Percentiles rank a stretch among this genome's conserved stretches.
These are phyloP conservation scores for Mycena floridula DNA, from an alignment of 768 basidiomycete species.

Conservation along the genomic window DNA sequence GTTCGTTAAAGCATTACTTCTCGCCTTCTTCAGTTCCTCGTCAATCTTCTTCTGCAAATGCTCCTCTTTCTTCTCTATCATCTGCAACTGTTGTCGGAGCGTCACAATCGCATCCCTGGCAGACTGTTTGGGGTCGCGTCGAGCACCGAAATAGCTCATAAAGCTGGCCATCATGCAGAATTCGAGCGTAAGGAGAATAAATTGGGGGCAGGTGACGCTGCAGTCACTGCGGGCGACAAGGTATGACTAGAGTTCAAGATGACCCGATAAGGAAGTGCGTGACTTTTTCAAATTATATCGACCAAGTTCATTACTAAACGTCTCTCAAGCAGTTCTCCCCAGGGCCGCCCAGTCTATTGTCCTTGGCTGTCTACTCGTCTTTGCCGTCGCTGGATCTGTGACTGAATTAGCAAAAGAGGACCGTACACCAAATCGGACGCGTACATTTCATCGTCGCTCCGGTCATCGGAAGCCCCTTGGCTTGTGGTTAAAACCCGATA, in stretches of 20 bases:
- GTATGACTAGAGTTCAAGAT: conserved; percentile 16
- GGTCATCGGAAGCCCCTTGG: conserved; percentile 70
- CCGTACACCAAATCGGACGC: conserved; percentile 4
- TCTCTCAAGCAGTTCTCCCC: background rate
- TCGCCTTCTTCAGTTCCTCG: conserved; percentile 88
- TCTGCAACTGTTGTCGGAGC: conserved; percentile 88
- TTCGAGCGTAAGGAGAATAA: background rate
- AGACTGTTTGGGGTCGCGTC: conserved; percentile 75
- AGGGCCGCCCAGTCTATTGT: no score
- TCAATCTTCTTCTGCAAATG: conserved; percentile 94
- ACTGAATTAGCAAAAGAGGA: background rate
- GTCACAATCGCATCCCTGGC: conserved; percentile 91
- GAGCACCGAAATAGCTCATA: conserved; percentile 87
- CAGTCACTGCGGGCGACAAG: conserved; percentile 4
- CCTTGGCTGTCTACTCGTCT: conserved; percentile 8
- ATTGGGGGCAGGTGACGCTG: conserved; percentile 2
- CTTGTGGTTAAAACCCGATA: conserved; percentile 69
- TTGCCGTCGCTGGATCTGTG: conserved; percentile 5
- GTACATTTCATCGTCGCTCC: conserved; percentile 81
- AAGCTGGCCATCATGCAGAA: conserved; percentile 60
- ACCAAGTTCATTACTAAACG: background rate
- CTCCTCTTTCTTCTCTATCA: conserved; percentile 99
- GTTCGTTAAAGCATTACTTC: conserved; percentile 88
- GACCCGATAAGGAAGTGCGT: conserved; percentile 29
- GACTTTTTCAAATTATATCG: background rate